Base-by-base conservation (phyloP, 208 protist genomes). In the Angomonas deanei region DNA sequence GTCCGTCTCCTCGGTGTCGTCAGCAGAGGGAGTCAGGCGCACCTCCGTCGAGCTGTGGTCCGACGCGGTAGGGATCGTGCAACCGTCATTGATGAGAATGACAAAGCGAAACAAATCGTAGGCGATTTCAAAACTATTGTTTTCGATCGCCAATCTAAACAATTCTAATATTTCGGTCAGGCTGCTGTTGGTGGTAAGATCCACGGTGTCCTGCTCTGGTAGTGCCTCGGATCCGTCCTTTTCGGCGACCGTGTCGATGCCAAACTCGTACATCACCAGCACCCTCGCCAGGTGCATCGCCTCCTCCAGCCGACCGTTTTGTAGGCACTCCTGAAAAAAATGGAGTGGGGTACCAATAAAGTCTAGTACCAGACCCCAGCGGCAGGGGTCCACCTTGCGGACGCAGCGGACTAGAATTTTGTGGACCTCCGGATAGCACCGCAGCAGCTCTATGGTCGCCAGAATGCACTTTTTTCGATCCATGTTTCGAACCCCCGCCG, bases 91-190 rank as follows among this genome's bases (percentile, higher is more conserved):
- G 33, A 92, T 31, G n/a, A 88, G 75, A 11, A 82, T 74, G 39
- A 80, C 62, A 64, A 92, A 92, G 34, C 82, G 82, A 58, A 92
- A 65, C 21, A 92, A 68, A 21, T 88, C 80, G 61, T 83, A 80
- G 42, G 84, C 76, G 26, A 79, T 55, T 10, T 55, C 42, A 66
- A 82, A 76, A 38, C 75, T 75, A 23, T 76, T 66, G 21, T 74
- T 68, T 19, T 64, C 55, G 1, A 91, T 36, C 5, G 61, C 62
- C 28, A 70, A 48, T 13, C 31, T 62, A 38, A 92, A 70, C 26
- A 86, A 74, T 31, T 82, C 60, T 3, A 65, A 42, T 11, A 76
- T 71, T 38, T 74, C 79, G 21, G 55, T 57, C 31, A 67, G 74
- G 11, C 71, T 69, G 48, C 60, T 54, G 56, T 68, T 67, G 24